A percentile compares a stretch with the other conserved stretches of the same genome.
Evolutionary conservation across 371 early-diverging fungal genomes (phyloP).

Genomic region (Rhizopus arrhizus): DNA sequence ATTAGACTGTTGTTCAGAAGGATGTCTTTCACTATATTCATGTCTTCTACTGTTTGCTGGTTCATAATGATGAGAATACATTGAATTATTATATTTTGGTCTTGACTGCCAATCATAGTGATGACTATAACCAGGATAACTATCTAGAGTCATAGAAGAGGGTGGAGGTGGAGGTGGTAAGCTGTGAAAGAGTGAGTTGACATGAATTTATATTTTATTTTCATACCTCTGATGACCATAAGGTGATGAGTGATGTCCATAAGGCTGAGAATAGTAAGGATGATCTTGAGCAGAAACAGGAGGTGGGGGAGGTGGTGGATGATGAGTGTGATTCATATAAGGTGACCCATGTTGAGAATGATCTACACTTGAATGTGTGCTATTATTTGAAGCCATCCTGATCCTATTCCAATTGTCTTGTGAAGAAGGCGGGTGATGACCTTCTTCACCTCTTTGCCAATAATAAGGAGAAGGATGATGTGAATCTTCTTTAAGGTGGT

Average conservation of each 20-base stretch:
- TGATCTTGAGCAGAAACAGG: slow-evolving; percentile 3
- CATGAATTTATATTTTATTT: slow-evolving; percentile 2
- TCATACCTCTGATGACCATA: slow-evolving; percentile 16
- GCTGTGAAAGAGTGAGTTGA: slow-evolving; percentile 1
- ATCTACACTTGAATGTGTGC: slow-evolving; percentile 21
- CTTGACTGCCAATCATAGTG: slow-evolving; percentile 14
- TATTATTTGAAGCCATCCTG: slow-evolving; percentile 27
- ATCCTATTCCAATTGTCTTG: slow-evolving; percentile 25
- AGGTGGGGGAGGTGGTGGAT: background rate
- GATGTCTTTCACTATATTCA: slow-evolving; percentile 10
- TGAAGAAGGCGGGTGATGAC: background rate
- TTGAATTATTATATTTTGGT: slow-evolving; percentile 3
- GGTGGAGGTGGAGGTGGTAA: slow-evolving; percentile 2
- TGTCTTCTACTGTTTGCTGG: slow-evolving; percentile 11
- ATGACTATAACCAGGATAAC: slow-evolving; percentile 2
- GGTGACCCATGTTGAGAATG: slow-evolving; percentile 24
- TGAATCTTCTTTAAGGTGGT: background rate
- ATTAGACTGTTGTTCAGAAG: background rate
- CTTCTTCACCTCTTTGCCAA: slow-evolving; percentile 22
- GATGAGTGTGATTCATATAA: slow-evolving; percentile 24
- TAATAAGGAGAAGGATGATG: slow-evolving; percentile 21
- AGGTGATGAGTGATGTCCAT: slow-evolving; percentile 7
- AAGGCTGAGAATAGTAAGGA: slow-evolving; percentile 18
- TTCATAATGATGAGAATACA: slow-evolving; percentile 8
- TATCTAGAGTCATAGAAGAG: background rate